Conservation (phyloP, 106 monocot genomes). For the Iris macrosiphon region DNA sequence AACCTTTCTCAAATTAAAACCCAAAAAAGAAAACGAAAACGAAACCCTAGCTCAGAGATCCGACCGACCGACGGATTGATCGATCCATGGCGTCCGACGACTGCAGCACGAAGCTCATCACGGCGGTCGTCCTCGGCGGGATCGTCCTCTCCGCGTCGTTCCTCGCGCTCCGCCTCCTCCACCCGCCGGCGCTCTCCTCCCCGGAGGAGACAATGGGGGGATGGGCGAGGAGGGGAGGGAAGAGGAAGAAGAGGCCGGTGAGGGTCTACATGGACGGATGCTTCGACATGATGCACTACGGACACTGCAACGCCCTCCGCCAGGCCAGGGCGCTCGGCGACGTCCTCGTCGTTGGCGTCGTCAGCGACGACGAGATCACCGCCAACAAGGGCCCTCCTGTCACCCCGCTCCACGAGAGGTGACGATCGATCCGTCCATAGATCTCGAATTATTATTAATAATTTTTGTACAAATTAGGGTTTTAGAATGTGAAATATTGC, state of each 20-base stretch:
- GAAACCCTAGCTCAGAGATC: no score
- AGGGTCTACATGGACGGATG: conserved; percentile 98
- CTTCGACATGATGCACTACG: conserved; percentile 99
- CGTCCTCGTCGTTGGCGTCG: conserved; percentile 88
- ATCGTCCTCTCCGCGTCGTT: conserved; percentile 33
- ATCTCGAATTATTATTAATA: no score
- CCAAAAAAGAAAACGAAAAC: no score
- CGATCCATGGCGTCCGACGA: conserved; percentile 11
- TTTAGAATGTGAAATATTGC: no score
- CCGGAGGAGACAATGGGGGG: no score
- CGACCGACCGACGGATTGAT: no score
- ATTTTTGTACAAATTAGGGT: no score
- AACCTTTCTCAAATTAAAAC: no score
- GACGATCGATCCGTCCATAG: no score
- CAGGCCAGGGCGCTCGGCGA: conserved; percentile 90
- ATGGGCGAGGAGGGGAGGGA: neutral
- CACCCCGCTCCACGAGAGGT: conserved; percentile 82
- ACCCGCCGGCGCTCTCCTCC: conserved; percentile 1
- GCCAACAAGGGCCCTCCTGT: conserved; percentile 93
- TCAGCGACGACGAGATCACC: conserved; percentile 88
- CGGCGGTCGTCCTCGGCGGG: conserved; percentile 44
- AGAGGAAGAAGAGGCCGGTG: conserved; percentile 50
- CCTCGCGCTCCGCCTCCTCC: conserved; percentile 24
- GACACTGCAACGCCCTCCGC: conserved; percentile 90
- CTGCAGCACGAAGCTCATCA: conserved; percentile 15